Evolutionary conservation across 345 rosid genomes (phyloP).

Genomic region (Camelina laxa): DNA sequence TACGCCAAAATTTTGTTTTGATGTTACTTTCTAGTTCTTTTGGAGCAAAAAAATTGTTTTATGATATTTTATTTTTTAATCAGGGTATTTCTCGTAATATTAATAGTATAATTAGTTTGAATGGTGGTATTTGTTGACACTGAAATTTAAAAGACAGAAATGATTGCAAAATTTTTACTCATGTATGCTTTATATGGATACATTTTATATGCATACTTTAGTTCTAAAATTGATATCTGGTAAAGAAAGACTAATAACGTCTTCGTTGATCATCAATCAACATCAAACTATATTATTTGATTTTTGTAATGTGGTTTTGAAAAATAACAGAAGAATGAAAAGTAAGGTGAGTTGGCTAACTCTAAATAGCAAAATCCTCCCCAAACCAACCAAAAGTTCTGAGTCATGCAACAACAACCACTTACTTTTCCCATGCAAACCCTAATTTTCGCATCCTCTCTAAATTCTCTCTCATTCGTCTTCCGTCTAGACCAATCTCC

Average conservation of each 20-base stretch:
- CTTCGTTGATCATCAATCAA: neutral
- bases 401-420: constrained; percentile 41
- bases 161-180: too few relatives aligned
- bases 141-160: too few relatives aligned
- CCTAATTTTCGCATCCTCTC: constrained; percentile 45
- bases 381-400: constrained; percentile 38
- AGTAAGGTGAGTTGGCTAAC: constrained; percentile 33
- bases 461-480: constrained; percentile 27
- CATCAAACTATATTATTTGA: neutral
- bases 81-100: too few relatives aligned
- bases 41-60: too few relatives aligned
- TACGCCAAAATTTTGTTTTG: too few relatives aligned
- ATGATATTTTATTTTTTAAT: neutral
- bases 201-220: neutral
- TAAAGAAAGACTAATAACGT: constrained; percentile 1
- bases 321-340: constrained; percentile 27
- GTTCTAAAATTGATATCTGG: neutral
- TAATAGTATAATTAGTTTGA: too few relatives aligned
- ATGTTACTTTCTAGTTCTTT: too few relatives aligned
- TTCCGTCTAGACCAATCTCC: constrained; percentile 39
- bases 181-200: too few relatives aligned
- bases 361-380: constrained; percentile 36
- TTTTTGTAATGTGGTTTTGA: neutral
- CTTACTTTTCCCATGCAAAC: constrained; percentile 49
- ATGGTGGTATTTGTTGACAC: neutral